Percentiles rank a stretch among this genome's conserved stretches.
These are phyloP conservation scores for Lasiosphaeria miniovina DNA, from an alignment of 495 filamentous ascomycete species.

Conservation along the genomic window DNA sequence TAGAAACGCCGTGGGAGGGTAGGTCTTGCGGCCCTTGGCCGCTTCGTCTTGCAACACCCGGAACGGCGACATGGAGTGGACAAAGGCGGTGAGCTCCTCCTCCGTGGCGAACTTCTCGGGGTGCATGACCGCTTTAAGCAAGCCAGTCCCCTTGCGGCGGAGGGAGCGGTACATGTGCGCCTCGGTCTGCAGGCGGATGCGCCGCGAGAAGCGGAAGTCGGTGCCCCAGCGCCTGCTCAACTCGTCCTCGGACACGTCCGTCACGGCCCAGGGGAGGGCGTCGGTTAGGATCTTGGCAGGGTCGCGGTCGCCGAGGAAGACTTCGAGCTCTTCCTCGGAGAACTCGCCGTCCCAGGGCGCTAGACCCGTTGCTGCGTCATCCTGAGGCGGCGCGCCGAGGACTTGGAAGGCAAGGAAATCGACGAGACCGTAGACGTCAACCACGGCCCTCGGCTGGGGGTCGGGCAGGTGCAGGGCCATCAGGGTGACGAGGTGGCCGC, in stretches of 20 bases:
- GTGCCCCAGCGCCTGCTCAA: slow-evolving; percentile 22
- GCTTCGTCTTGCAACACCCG: slow-evolving; percentile 13
- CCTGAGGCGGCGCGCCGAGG: not conserved
- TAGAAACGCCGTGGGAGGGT: slow-evolving; percentile 29
- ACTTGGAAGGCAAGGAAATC: slow-evolving; percentile 15
- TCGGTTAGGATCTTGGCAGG: slow-evolving; percentile 20
- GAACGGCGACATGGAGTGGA: slow-evolving; percentile 18
- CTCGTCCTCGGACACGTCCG: slow-evolving; percentile 15
- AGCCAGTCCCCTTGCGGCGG: slow-evolving; percentile 1
- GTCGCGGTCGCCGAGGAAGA: slow-evolving; percentile 21
- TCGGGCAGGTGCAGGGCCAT: slow-evolving; percentile 16
- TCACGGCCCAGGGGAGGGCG: slow-evolving; percentile 24
- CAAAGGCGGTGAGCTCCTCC: slow-evolving; percentile 17
- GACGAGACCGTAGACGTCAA: slow-evolving; percentile 26
- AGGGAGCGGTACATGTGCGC: slow-evolving; percentile 22
- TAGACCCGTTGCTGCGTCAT: too few relatives aligned
- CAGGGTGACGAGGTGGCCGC: slow-evolving; percentile 24
- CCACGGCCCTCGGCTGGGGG: slow-evolving; percentile 19
- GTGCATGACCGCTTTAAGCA: slow-evolving; percentile 22
- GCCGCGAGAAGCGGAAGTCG: slow-evolving; percentile 18
- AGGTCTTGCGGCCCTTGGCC: slow-evolving; percentile 8
- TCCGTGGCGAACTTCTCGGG: slow-evolving; percentile 22
- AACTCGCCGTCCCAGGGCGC: slow-evolving; percentile 22
- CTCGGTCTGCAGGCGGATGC: slow-evolving; percentile 27
- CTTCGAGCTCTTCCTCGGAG: slow-evolving; percentile 17